phyloP scores from a whole-genome alignment of 257 asterid species.

The Dorcoceras hygrometricum region DNA sequence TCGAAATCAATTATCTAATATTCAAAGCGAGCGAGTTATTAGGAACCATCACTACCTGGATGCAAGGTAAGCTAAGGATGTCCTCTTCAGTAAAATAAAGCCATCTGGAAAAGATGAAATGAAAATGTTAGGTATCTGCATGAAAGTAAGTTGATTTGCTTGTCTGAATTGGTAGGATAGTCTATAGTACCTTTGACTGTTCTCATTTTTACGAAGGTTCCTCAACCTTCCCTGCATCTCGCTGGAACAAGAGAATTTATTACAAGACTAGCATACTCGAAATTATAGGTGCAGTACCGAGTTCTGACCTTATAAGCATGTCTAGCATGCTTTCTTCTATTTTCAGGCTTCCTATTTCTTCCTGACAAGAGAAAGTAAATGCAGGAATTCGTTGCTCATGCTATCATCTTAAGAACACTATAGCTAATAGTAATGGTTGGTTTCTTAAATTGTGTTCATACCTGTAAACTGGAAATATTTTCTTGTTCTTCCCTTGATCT shows the following conservation, averaged over 20 bases:
- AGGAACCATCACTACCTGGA: slow-evolving; percentile 56
- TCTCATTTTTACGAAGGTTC: slow-evolving; percentile 64
- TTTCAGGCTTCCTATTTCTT: slow-evolving; percentile 50
- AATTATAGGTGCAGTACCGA: slow-evolving; percentile 11
- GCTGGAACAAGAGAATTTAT: slow-evolving; percentile 39
- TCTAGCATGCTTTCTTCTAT: slow-evolving; percentile 51
- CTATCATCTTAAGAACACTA: not conserved
- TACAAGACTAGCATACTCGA: slow-evolving; percentile 19
- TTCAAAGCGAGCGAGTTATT: not conserved
- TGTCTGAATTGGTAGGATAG: slow-evolving; percentile 8
- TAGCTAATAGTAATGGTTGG: not conserved
- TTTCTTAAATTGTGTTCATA: slow-evolving; percentile 23
- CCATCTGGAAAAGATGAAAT: slow-evolving; percentile 50
- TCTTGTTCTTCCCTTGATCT: slow-evolving; percentile 78
- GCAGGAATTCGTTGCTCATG: not conserved
- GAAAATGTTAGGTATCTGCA: slow-evolving; percentile 9
- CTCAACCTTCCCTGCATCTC: slow-evolving; percentile 61
- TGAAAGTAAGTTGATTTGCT: slow-evolving; percentile 14
- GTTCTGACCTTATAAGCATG: slow-evolving; percentile 49
- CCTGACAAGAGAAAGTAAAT: slow-evolving; percentile 44
- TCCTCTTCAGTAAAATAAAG: slow-evolving; percentile 89
- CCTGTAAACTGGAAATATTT: slow-evolving; percentile 75
- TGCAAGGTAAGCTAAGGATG: slow-evolving; percentile 73
- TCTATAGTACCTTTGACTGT: slow-evolving; percentile 50
- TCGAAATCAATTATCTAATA: slow-evolving; percentile 18